Evolutionary conservation across 495 filamentous ascomycete genomes (phyloP), one percentile per base, ranked within the genome.

Genomic region (Aspergillus sclerotioniger): DNA sequence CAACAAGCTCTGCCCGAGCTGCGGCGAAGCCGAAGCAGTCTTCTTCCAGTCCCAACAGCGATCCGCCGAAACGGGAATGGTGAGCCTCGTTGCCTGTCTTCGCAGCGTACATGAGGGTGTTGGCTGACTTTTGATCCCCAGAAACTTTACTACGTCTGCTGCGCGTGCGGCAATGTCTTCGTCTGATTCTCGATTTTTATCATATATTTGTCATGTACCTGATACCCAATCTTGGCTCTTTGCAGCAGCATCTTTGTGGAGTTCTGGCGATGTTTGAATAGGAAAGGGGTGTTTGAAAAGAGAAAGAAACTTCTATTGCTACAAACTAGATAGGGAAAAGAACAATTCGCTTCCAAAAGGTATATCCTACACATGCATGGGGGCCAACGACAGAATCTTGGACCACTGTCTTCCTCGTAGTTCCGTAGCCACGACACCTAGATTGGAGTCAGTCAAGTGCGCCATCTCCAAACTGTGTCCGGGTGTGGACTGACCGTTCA

Each of bases 21-120:
- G 94, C 79, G 79, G 83, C 44, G 88, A 95, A 68, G 83, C 81
- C 51, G 90, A 97, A 72, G 89, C 90, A 1, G 95, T 98, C 45
- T 98, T 95, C 74, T 98, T 98, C 80, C 94, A 98, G 77, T 96
- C 91, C 41, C 94, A 98, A 70, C 92, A 97, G 77, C 87, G 95
- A 67, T 95, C 87, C 51, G 89, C 91, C 13, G 92, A 97, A 71
- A 98, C 95, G 8, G 95, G 95, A 73, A 98, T 98, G 94, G 94
- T 98, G 68, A 82, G 88, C 69, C 43, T 61, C 29, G 35, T 37
- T 53, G 32, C 29, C 45, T 59, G 44, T 29, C 21, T 50, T 25
- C 51, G 53, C 12, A 32, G 8, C 47, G 12, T 19, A 2, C 12
- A 43, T 29, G 13, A 8, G 8, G 47, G 17, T 29, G 8, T 43